A percentile compares a stretch with the other conserved stretches of the same genome.
Conservation (phyloP, 257 asterid genomes). For the Nicotiana tomentosiformis region DNA sequence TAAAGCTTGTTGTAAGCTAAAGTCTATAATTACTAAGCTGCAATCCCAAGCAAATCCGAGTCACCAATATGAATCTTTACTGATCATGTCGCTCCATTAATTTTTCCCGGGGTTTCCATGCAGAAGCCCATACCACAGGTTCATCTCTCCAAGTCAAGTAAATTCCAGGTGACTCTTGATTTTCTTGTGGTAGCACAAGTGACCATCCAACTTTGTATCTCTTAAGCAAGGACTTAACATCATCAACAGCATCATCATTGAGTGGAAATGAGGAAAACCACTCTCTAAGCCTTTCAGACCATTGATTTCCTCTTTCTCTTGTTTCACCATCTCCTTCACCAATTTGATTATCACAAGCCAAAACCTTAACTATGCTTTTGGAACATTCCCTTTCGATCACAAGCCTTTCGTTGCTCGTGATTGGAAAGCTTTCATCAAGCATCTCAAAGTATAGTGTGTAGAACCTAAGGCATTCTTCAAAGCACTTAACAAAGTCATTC, state of each 20-base stretch:
- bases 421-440: constrained; percentile 63
- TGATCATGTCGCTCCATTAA: background rate
- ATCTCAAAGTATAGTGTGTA: constrained; percentile 63
- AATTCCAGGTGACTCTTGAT: constrained; percentile 37
- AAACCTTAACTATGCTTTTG: constrained; percentile 64
- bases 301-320: constrained; percentile 59
- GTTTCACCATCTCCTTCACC: constrained; percentile 42
- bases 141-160: constrained; percentile 82
- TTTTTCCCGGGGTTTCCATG: constrained; percentile 62
- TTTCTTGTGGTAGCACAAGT: constrained; percentile 20
- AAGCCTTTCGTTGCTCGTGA: constrained; percentile 72
- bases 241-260: constrained; percentile 74
- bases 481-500: constrained; percentile 46
- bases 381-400: constrained; percentile 78
- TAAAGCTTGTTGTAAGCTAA: background rate
- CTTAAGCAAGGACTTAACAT: constrained; percentile 65
- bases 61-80: background rate
- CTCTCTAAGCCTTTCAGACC: constrained; percentile 58
- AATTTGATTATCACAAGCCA: constrained; percentile 54
- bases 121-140: constrained; percentile 80
- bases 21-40: background rate
- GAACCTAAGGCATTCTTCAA: constrained; percentile 78
- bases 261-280: constrained; percentile 34
- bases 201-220: constrained; percentile 79
- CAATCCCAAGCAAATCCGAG: background rate